Base-by-base conservation (phyloP, 2,329 filamentous ascomycete genomes). In the Immersiporthe knoxdaviesiana region DNA sequence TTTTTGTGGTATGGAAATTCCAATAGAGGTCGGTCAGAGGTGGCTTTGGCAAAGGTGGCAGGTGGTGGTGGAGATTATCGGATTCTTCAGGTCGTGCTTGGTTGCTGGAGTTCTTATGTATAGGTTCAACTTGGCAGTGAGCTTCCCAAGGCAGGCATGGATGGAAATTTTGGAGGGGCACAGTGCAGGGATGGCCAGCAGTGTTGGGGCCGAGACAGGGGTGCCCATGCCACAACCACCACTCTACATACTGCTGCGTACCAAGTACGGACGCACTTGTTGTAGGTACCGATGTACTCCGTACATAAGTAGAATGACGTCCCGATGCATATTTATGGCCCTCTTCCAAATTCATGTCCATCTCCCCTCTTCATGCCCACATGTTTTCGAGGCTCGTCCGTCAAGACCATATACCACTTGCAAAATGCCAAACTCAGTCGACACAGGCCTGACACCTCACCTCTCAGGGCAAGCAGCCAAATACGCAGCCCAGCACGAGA, bases 381-480 rank as follows among this genome's bases (percentile, higher is more conserved):
- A 63, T 44, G 37, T 47, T 16, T 50, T 50, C 30, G 63, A 66
- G 35, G 44, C 60, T 27, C 37, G 14, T 7, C 1, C 3, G 7
- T 8, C 3, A 18, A 44, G 66, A 66, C 54, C 6, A 14, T 18
- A 35, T 10, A 59, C 54, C 21, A 30, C 30, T 0, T 14, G n/a
- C 68, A 74, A 47, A 41, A 85, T 85, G 83, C 68, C 81, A 27
- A 77, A 75, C 61, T 39, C 67, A 12, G 80, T 86, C 66, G 85
- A 87, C 74, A 86, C 82, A 0, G 81, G 81, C 1, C 77, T 87
- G 11, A 81, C 80, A 3, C 76, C 81, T 2, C 76, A 82, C 70
- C 76, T 85, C 18, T 84, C 84, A 0, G 86, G 86, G 39, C 80
- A 80, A 0, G 87, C 87, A 0, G 84, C 82, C 52, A 63, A 75